A percentile compares a stretch with the other conserved stretches of the same genome.
Evolutionary conservation across 1,139 yeast species (phyloP).

Genomic region (Wickerhamomyces sp.): DNA sequence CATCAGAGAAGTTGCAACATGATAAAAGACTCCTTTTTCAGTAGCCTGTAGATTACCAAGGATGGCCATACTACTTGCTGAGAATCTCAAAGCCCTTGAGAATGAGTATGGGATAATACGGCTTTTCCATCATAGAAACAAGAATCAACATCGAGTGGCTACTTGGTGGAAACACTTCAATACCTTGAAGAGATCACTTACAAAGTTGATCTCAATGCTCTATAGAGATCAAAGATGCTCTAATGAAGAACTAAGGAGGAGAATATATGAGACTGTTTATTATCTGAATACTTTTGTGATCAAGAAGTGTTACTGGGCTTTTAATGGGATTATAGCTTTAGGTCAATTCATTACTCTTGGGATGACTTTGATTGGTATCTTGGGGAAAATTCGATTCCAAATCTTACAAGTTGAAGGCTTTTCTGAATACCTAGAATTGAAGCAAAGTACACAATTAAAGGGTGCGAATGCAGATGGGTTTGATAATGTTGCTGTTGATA

Average conservation of each 20-base stretch:
- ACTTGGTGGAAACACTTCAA: slow-evolving; percentile 73
- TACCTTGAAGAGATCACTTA: slow-evolving; percentile 54
- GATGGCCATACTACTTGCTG: slow-evolving; percentile 6
- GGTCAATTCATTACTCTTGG: slow-evolving; percentile 81
- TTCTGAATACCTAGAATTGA: background rate
- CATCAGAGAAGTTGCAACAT: too few relatives aligned
- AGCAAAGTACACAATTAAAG: background rate
- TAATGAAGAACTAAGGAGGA: slow-evolving; percentile 4
- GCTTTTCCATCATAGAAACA: slow-evolving; percentile 62
- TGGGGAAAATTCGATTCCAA: slow-evolving; percentile 41
- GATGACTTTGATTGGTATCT: slow-evolving; percentile 55
- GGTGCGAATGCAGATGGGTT: slow-evolving; percentile 20
- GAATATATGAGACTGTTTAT: slow-evolving; percentile 27
- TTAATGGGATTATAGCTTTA: slow-evolving; percentile 62
- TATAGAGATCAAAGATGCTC: slow-evolving; percentile 5
- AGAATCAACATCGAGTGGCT: slow-evolving; percentile 71
- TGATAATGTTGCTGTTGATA: slow-evolving; percentile 4
- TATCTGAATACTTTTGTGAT: slow-evolving; percentile 39
- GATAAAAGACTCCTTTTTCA: too few relatives aligned
- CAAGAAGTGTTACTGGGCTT: slow-evolving; percentile 51
- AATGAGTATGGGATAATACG: slow-evolving; percentile 57
- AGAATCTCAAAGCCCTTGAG: slow-evolving; percentile 18
- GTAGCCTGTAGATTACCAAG: too few relatives aligned
- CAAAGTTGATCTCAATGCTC: slow-evolving; percentile 33
- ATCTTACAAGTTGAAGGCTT: slow-evolving; percentile 14